Evolutionary conservation across 2,329 filamentous ascomycete species (phyloP).

Genomic region (Curvularia spicifera): DNA sequence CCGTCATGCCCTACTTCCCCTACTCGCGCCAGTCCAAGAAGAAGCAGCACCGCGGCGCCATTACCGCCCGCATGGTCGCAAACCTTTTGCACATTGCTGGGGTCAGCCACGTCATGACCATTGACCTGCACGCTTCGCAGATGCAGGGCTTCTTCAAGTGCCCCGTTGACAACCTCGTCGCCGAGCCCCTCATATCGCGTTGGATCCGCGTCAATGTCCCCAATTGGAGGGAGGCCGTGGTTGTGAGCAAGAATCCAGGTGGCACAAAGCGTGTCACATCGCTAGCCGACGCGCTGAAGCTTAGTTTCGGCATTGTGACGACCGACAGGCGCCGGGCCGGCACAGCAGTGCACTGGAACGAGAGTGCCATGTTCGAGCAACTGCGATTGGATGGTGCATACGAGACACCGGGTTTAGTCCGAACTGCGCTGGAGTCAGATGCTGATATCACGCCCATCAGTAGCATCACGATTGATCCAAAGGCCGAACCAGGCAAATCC

Average conservation of each 20-base stretch:
- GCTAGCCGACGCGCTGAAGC: constrained; percentile 90
- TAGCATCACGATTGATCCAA: constrained; percentile 35
- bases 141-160: constrained; percentile 99
- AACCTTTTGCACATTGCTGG: constrained; percentile 93
- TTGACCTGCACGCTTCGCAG: constrained; percentile 90
- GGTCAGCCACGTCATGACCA: constrained; percentile 95
- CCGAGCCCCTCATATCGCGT: constrained; percentile 90
- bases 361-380: constrained; percentile 74
- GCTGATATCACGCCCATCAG: constrained; percentile 42
- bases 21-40: constrained; percentile 99
- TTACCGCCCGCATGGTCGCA: constrained; percentile 95
- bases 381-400: constrained; percentile 52
- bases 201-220: constrained; percentile 92
- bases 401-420: constrained; percentile 44
- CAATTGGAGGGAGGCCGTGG: constrained; percentile 88
- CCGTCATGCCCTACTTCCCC: constrained; percentile 94
- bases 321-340: constrained; percentile 67
- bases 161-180: constrained; percentile 95
- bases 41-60: constrained; percentile 94
- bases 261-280: constrained; percentile 97
- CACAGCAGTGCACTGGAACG: constrained; percentile 65
- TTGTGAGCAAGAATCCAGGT: constrained; percentile 97
- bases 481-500: constrained; percentile 38
- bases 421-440: constrained; percentile 43
- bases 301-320: constrained; percentile 97